Evolutionary conservation across 192 early-diverging fungal species (phyloP).

Genomic region (Coemansia sp.): DNA sequence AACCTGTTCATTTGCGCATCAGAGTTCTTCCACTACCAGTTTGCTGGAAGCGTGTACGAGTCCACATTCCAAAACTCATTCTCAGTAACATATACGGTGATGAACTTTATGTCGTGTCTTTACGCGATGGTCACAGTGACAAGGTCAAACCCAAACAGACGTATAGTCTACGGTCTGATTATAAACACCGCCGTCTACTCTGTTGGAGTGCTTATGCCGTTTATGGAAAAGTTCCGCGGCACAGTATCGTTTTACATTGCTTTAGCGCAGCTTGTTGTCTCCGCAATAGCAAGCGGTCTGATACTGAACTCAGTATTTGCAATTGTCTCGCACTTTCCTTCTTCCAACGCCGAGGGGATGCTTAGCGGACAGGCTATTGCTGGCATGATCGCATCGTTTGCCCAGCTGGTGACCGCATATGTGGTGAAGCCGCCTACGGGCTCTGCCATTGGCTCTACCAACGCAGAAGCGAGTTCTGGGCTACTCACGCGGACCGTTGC

Average conservation of each 20-base stretch:
- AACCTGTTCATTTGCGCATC: conserved; percentile 82
- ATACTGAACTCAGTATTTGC: conserved; percentile 71
- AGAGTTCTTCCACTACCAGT: conserved; percentile 68
- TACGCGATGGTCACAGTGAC: conserved; percentile 56
- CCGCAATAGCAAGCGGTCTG: conserved; percentile 63
- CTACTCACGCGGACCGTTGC: conserved; percentile 43
- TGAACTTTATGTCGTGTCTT: conserved; percentile 59
- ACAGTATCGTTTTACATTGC: conserved; percentile 65
- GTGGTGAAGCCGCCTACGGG: conserved; percentile 23
- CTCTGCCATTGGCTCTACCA: background rate
- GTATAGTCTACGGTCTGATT: conserved; percentile 54
- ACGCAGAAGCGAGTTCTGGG: background rate
- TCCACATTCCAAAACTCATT: conserved; percentile 81
- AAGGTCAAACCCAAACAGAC: conserved; percentile 35
- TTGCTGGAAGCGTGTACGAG: conserved; percentile 60
- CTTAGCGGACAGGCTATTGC: conserved; percentile 68
- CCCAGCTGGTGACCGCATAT: conserved; percentile 64
- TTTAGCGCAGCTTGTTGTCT: conserved; percentile 58
- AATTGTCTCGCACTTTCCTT: conserved; percentile 68
- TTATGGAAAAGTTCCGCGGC: conserved; percentile 50
- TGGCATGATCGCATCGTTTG: conserved; percentile 65
- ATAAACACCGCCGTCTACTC: conserved; percentile 58
- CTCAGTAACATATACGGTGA: conserved; percentile 62
- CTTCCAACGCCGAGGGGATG: conserved; percentile 68
- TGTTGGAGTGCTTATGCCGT: conserved; percentile 56